Percentiles rank a stretch among this genome's conserved stretches.
Evolutionary conservation across 23 red algal genomes (phyloP).

Genomic region (Gracilaria gracilis): DNA sequence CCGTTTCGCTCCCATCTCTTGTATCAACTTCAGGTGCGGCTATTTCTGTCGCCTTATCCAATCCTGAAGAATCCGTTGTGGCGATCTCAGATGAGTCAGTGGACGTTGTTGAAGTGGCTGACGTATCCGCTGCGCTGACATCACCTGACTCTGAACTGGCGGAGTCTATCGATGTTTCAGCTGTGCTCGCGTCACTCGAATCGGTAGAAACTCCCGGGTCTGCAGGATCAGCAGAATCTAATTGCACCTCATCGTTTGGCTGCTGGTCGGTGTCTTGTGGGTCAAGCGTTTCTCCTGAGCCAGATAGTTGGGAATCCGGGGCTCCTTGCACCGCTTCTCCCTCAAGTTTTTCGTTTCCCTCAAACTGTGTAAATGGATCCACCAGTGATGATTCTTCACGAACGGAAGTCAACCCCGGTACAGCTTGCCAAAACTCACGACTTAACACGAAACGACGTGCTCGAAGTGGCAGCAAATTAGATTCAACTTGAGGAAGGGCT

Average conservation of each 20-base stretch:
- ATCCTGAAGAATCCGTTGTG: not conserved
- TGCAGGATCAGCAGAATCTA: not conserved
- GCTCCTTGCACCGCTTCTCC: not conserved
- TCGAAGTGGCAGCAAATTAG: not conserved
- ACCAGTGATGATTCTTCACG: not conserved
- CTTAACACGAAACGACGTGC: not conserved
- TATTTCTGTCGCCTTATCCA: not conserved
- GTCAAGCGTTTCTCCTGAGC: not conserved
- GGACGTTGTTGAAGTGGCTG: too few species aligned
- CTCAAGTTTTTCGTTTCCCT: not conserved
- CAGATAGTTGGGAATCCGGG: not conserved
- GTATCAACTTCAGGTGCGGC: not conserved
- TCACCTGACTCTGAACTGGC: not conserved
- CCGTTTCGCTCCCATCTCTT: not conserved
- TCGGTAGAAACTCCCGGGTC: not conserved
- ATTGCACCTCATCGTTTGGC: not conserved
- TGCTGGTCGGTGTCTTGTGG: not conserved
- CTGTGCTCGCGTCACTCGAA: too few species aligned
- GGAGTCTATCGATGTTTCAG: too few species aligned
- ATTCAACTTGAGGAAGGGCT: not conserved
- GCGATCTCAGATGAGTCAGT: not conserved
- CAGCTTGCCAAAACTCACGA: not conserved
- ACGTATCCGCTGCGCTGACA: not conserved
- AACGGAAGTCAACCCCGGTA: not conserved
- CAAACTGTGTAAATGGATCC: not conserved